Evolutionary conservation across 495 filamentous ascomycete genomes (phyloP), one percentile per base, ranked within the genome.

Genomic region (Mytilinidion resinicola): DNA sequence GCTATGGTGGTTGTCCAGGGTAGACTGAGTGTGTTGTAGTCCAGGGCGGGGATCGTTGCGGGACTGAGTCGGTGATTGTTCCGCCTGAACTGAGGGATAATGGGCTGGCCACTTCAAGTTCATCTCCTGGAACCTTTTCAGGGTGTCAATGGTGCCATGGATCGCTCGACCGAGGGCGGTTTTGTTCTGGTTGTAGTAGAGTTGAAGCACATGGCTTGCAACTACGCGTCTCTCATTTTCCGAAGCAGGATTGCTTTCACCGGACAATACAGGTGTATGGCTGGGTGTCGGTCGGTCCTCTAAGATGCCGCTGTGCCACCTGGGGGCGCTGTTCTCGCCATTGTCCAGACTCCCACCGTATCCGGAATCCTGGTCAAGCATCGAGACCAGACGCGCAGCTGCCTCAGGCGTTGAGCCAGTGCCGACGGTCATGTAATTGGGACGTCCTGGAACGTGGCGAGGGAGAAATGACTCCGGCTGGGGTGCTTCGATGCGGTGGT

Each of bases 91-190:
- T 14, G 91, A 89, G 50, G 93, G 95, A 67, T 98, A 98, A 65
- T 91, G 88, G 37, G 91, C 91, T 5, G 93, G 95, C 93, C 95
- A 97, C 70, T 82, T 80, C 33, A 85, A 73, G 63, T 98, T 98
- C 80, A 86, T 91, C 64, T 88, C 83, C 72, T 95, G 90, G 52
- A 98, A 80, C 53, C 81, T 80, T 73, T 85, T 83, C 59, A 90
- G 67, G 0, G 87, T 85, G 42, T 97, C 91, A 52, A 96, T 82
- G 3, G 89, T 90, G 30, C 82, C 79, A 63, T 83, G 87, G 67
- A 98, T 96, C 38, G 89, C 85, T 42, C 91, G 85, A 46, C 82
- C 90, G 35, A 98, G 83, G 51, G 88, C 80, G 11, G 82, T 89
- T 37, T 90, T 84, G 69, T 97, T 96, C 59, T 89, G 86, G 73